A percentile compares a stretch with the other conserved stretches of the same genome.
These are phyloP conservation scores for Psilocybe tampanensis DNA, from an alignment of 768 basidiomycete genomes.

Conservation along the genomic window DNA sequence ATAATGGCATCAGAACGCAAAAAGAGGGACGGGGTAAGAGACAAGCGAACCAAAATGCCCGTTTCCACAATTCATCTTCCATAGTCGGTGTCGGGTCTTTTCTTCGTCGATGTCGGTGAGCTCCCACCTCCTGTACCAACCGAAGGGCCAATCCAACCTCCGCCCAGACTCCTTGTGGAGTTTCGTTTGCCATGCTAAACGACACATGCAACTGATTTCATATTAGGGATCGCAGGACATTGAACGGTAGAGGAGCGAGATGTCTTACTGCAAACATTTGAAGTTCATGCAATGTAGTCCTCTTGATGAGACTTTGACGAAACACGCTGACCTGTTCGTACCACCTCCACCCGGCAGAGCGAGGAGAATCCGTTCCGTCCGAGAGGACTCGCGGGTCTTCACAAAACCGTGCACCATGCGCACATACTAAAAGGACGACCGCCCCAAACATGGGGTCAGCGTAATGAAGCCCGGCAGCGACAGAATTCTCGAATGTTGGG, in stretches of 20 bases:
- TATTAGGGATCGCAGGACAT: not conserved
- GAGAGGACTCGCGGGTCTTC: constrained; percentile 62
- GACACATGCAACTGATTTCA: constrained; percentile 44
- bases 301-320: constrained; percentile 56
- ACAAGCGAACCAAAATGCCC: constrained; percentile 54
- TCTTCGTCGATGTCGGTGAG: constrained; percentile 49
- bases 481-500: constrained; percentile 60
- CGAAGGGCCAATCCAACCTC: constrained; percentile 70
- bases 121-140: constrained; percentile 74
- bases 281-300: constrained; percentile 69
- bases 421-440: constrained; percentile 64
- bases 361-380: constrained; percentile 42
- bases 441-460: constrained; percentile 51
- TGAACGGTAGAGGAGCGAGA: not conserved
- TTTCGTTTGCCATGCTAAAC: constrained; percentile 49
- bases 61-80: constrained; percentile 77
- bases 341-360: constrained; percentile 65
- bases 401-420: constrained; percentile 60
- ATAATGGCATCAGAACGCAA: not conserved
- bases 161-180: constrained; percentile 62
- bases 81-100: constrained; percentile 32
- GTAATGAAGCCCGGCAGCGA: constrained; percentile 51
- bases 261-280: constrained; percentile 63
- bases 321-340: constrained; percentile 67
- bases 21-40: not conserved